phyloP scores from a whole-genome alignment of 1,139 yeast species.

The Pichia terricola region DNA sequence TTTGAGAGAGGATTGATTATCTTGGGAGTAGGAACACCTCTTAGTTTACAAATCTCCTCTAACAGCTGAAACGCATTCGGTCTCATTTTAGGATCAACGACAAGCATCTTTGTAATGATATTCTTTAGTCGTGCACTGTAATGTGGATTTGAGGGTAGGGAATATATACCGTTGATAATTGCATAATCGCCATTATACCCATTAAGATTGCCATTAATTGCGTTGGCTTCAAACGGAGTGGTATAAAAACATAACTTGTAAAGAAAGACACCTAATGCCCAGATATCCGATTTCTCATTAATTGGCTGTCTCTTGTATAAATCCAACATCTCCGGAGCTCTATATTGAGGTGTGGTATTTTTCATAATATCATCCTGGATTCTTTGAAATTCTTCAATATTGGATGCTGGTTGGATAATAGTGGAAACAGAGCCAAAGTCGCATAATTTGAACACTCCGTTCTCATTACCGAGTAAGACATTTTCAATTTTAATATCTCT shows the following conservation, averaged over 20 bases:
- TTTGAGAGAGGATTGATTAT: background rate
- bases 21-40: slow-evolving; percentile 31
- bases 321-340: slow-evolving; percentile 96
- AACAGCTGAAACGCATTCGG: slow-evolving; percentile 64
- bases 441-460: slow-evolving; percentile 67
- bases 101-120: slow-evolving; percentile 45
- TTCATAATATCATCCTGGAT: slow-evolving; percentile 77
- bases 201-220: slow-evolving; percentile 24
- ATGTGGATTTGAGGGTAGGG: slow-evolving; percentile 46
- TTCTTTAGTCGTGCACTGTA: slow-evolving; percentile 59
- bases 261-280: slow-evolving; percentile 92
- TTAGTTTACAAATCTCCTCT: slow-evolving; percentile 57
- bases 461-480: slow-evolving; percentile 63
- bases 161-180: slow-evolving; percentile 55
- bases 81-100: slow-evolving; percentile 51
- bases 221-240: slow-evolving; percentile 76
- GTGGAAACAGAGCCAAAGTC: slow-evolving; percentile 92
- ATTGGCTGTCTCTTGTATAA: slow-evolving; percentile 75
- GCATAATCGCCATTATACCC: slow-evolving; percentile 54
- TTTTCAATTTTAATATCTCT: slow-evolving; percentile 94
- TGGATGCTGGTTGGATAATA: slow-evolving; percentile 54
- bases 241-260: slow-evolving; percentile 89
- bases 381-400: slow-evolving; percentile 53
- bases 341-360: slow-evolving; percentile 95
- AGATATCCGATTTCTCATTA: slow-evolving; percentile 89